These are phyloP conservation scores for Hypericum perforatum DNA, from an alignment of 345 rosid species.

Conservation along the genomic window DNA sequence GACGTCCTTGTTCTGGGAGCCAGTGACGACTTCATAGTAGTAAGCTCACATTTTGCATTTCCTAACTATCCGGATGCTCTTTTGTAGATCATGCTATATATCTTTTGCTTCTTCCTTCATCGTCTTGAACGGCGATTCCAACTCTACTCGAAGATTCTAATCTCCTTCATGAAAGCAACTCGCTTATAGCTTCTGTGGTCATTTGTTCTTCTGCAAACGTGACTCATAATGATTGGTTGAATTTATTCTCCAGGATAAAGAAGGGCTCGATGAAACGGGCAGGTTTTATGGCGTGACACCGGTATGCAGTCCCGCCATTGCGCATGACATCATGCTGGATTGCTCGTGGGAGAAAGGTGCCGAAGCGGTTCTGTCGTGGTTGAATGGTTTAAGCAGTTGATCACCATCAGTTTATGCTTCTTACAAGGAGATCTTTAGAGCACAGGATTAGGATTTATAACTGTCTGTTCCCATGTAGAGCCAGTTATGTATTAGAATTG, in stretches of 20 bases:
- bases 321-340: slow-evolving; percentile 89
- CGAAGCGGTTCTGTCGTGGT: slow-evolving; percentile 40
- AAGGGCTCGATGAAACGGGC: slow-evolving; percentile 63
- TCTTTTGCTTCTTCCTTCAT: background rate
- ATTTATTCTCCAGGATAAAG: slow-evolving; percentile 33
- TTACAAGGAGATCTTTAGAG: too few relatives aligned
- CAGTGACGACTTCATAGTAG: slow-evolving; percentile 78
- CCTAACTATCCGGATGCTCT: background rate
- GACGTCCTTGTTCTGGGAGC: slow-evolving; percentile 68
- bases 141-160: too few relatives aligned
- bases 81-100: background rate
- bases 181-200: too few relatives aligned
- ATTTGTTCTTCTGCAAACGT: too few relatives aligned
- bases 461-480: too few relatives aligned
- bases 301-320: slow-evolving; percentile 57
- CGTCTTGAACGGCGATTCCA: too few relatives aligned
- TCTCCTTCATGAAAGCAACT: too few relatives aligned
- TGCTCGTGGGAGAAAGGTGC: slow-evolving; percentile 77
- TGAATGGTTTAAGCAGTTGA: slow-evolving; percentile 23
- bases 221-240: background rate
- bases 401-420: too few relatives aligned
- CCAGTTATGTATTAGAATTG: too few relatives aligned
- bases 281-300: slow-evolving; percentile 50
- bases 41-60: slow-evolving; percentile 7
- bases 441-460: too few relatives aligned